These are phyloP conservation scores for Argentina anserina DNA, from an alignment of 306 rosid species.

Conservation along the genomic window DNA sequence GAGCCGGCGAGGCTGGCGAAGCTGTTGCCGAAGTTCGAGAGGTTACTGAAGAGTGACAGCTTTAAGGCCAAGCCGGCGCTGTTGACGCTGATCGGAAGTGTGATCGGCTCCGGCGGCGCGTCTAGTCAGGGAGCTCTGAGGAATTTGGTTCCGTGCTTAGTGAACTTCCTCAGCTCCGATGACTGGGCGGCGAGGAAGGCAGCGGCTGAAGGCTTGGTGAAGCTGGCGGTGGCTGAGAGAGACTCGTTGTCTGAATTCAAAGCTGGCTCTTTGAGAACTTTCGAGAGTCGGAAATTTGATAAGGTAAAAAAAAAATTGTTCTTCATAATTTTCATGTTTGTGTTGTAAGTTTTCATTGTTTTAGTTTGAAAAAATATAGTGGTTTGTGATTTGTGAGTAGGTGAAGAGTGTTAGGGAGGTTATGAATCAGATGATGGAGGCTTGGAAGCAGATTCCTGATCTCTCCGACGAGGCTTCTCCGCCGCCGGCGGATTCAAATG, in stretches of 20 bases:
- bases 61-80: slow-evolving; percentile 85
- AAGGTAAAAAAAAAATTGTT: slow-evolving; percentile 41
- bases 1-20: slow-evolving; percentile 65
- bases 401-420: slow-evolving; percentile 84
- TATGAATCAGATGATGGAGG: slow-evolving; percentile 84
- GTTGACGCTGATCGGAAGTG: slow-evolving; percentile 63
- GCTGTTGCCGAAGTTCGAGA: slow-evolving; percentile 78
- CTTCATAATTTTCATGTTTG: neutral
- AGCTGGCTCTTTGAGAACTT: slow-evolving; percentile 51
- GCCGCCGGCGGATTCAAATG: slow-evolving; percentile 49
- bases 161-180: slow-evolving; percentile 50
- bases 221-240: slow-evolving; percentile 61
- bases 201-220: slow-evolving; percentile 69
- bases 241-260: slow-evolving; percentile 67
- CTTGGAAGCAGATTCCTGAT: slow-evolving; percentile 92
- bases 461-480: slow-evolving; percentile 66
- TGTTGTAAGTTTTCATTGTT: neutral
- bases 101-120: slow-evolving; percentile 59
- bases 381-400: slow-evolving; percentile 31
- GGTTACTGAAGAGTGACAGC: slow-evolving; percentile 58
- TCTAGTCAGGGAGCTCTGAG: slow-evolving; percentile 47
- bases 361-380: slow-evolving; percentile 1
- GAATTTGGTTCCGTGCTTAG: slow-evolving; percentile 62
- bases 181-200: slow-evolving; percentile 96
- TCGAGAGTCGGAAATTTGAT: slow-evolving; percentile 77